These are phyloP conservation scores for Pyronema omphalodes DNA, from an alignment of 495 filamentous ascomycete species.

Conservation along the genomic window DNA sequence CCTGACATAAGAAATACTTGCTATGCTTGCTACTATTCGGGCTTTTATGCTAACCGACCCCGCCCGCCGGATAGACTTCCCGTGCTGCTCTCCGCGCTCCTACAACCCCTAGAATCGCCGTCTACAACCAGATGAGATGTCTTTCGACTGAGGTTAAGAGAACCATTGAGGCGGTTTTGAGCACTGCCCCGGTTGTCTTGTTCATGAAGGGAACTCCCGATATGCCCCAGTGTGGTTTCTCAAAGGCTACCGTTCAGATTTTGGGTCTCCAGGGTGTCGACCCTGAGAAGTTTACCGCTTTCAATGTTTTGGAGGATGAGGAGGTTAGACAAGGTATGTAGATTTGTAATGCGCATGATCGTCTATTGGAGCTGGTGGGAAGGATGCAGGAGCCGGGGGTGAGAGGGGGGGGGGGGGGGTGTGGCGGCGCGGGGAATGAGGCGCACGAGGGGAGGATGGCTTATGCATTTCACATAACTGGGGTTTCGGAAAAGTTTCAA, in stretches of 20 bases:
- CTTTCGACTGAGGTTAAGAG: slow-evolving; percentile 57
- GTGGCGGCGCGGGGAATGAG: background rate
- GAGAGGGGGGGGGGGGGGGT: background rate
- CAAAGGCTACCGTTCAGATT: slow-evolving; percentile 84
- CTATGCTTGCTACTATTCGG: too few species aligned
- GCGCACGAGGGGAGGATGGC: too few species aligned
- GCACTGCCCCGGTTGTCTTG: slow-evolving; percentile 72
- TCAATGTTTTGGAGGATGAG: slow-evolving; percentile 85
- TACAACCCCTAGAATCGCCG: background rate
- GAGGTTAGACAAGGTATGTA: slow-evolving; percentile 66
- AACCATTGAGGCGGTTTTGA: slow-evolving; percentile 76
- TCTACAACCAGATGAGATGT: slow-evolving; percentile 31
- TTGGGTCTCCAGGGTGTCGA: slow-evolving; percentile 87
- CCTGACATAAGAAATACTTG: too few species aligned
- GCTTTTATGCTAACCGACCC: background rate
- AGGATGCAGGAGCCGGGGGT: background rate
- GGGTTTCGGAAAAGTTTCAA: background rate
- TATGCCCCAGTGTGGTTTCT: slow-evolving; percentile 95
- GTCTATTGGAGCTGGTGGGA: background rate
- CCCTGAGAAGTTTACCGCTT: slow-evolving; percentile 88
- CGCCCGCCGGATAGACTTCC: background rate
- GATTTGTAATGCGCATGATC: background rate
- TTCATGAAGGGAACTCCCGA: slow-evolving; percentile 99
- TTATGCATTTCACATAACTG: background rate
- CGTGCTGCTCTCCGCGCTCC: background rate